Base-by-base conservation (phyloP, 495 filamentous ascomycete species). In the Acidiella bohemica region DNA sequence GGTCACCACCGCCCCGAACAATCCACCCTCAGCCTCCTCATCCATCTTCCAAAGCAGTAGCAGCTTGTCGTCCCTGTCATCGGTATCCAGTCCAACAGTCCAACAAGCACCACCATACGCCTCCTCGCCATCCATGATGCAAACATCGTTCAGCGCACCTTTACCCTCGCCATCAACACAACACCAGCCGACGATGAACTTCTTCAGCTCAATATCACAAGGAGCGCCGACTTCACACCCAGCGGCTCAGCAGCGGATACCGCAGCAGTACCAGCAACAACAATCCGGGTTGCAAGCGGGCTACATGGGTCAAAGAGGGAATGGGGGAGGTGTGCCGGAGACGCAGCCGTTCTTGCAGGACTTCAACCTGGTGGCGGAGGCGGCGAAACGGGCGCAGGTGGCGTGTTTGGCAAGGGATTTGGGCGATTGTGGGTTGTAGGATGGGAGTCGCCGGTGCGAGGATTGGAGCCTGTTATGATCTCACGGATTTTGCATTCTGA, bases 311-410 rank as follows among this genome's bases (percentile, higher is more conserved):
- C 45, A 53, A 26, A 43, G 41, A 23, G 47, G 50, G 6, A 34
- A 30, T 18, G 41, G 32, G 10, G 47, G 42, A n/a, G 42, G 39
- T 7, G 52, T 43, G n/a, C 65, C 64, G 6, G 68, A 63, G 20
- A 83, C 58, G 58, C 75, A 59, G 35, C 70, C 53, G 5, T 85
- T 80, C 56, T 62, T 86, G 36, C 72, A 76, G 44, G 80, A 93
- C 59, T 83, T 84, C 56, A 87, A 70, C 36, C 69, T 96, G 17
- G 73, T 96, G 11, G 87, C 87, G n/a, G 88, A 96, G 62, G 88
- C 88, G 2, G 88, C 84, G 36, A 93, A 93, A 56, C 72, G 88
- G 30, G 88, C 88, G 6, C 84, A 93, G 62, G 80, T 93, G 68
- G 80, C 81, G 5, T 72, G 83, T 42, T 56, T 95, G 44, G 80